phyloP scores from a whole-genome alignment of 2,329 filamentous ascomycete genomes.

The Xylariaceae sp. region DNA sequence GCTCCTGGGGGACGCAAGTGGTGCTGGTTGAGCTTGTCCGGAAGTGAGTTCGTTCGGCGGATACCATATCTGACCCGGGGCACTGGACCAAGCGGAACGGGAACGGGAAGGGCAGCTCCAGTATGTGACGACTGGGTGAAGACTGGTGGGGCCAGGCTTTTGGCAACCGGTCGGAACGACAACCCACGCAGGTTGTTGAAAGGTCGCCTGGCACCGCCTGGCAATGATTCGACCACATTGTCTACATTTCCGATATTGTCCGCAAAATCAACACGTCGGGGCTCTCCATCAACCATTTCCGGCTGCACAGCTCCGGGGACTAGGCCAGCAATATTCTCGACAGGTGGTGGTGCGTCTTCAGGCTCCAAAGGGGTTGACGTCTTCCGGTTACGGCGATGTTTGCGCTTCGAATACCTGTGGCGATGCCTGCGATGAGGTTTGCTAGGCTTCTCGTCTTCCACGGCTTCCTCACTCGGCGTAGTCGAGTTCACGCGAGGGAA shows the following conservation, averaged over 20 bases:
- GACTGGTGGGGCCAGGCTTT: conserved; percentile 73
- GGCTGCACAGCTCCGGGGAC: conserved; percentile 29
- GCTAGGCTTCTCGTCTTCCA: conserved; percentile 49
- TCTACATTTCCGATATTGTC: conserved; percentile 37
- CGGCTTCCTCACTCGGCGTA: conserved; percentile 52
- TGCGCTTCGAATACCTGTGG: conserved; percentile 53
- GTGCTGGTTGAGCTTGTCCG: conserved; percentile 66
- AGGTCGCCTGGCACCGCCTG: conserved; percentile 47
- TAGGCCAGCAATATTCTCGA: conserved; percentile 42
- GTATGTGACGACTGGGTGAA: conserved; percentile 59
- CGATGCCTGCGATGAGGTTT: conserved; percentile 48
- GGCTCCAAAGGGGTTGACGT: conserved; percentile 28
- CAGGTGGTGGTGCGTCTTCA: conserved; percentile 31
- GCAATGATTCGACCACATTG: conserved; percentile 38
- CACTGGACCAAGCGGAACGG: conserved; percentile 52
- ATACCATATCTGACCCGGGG: conserved; percentile 69
- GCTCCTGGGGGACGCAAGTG: conserved; percentile 55
- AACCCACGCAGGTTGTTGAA: conserved; percentile 65
- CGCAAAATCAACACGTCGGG: conserved; percentile 67
- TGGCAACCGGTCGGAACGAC: conserved; percentile 68
- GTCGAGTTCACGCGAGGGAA: conserved; percentile 49
- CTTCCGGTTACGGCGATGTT: conserved; percentile 46
- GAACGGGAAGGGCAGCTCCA: conserved; percentile 35
- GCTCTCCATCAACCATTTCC: conserved; percentile 46
- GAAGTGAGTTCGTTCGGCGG: conserved; percentile 76